Base-by-base conservation (phyloP, 1,139 yeast genomes). In the Pichia kudriavzevii region DNA sequence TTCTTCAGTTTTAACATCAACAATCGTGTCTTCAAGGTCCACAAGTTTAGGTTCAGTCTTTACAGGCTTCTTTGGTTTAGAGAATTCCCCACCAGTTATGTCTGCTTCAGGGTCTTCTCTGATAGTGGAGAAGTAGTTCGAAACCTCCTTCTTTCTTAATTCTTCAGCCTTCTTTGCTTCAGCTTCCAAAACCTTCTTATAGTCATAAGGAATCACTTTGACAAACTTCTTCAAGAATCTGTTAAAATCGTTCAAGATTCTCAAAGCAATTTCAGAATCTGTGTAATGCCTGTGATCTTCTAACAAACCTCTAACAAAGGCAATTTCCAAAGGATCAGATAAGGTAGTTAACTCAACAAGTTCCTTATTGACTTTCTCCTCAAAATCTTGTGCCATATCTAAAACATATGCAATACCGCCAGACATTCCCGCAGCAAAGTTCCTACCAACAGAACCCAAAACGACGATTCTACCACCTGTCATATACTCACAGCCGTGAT, bases 401-500 rank as follows among this genome's bases (percentile, higher is more conserved):
- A 88, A 70, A 41, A 93, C 96, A 57, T 91, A 91, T 22, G 95
- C 95, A 60, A 91, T 91, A 75, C 98, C 98, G 63, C 98, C 98
- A 53, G 96, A 88, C 84, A 93, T 93, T 69, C 98, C 98, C 38
- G 98, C 95, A 30, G 96, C 97, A 60, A 91, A 91, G 67, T 87
- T 82, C 49, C 97, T 78, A 42, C 95, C 97, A 54, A 95, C 83
- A 39, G 78, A 64, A 34, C 97, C 95, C 49, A 91, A 72, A 36
- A 91, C 85, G 56, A 91, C 84, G 43, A 91, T 95, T 54, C 97
- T 78, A 59, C 98, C 98, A 60, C 98, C 97, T 53, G 97, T 87
- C 98, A 91, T 91, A 67, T 91, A 91, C 63, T 91, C 98, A 67
- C 96, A 91, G 38, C 98, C 97, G 60, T 91, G 96, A 59, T 88